A percentile compares a stretch with the other conserved stretches of the same genome.
phyloP scores from a whole-genome alignment of 805 yeast species.

The Candida tibetensis region DNA sequence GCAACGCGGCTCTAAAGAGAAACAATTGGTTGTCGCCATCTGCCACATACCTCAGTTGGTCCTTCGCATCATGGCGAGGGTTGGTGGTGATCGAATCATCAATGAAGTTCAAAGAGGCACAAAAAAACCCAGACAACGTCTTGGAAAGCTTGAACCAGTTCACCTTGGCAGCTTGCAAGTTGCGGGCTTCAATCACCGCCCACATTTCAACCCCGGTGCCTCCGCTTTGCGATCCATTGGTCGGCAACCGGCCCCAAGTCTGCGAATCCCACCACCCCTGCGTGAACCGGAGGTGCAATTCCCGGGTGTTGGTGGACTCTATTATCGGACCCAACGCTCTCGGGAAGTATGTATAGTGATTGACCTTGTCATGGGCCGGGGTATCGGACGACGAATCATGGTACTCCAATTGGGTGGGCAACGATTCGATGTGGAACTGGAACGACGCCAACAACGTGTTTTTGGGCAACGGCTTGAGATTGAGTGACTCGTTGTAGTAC shows the following conservation, averaged over 20 bases:
- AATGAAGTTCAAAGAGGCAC: slow-evolving; percentile 90
- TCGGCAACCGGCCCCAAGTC: slow-evolving; percentile 80
- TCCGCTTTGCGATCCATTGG: slow-evolving; percentile 69
- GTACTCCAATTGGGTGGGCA: slow-evolving; percentile 27
- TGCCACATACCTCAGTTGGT: slow-evolving; percentile 37
- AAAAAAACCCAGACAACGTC: slow-evolving; percentile 83
- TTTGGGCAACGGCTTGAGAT: slow-evolving; percentile 68
- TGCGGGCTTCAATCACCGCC: slow-evolving; percentile 73
- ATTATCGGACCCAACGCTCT: slow-evolving; percentile 76
- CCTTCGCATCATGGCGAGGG: slow-evolving; percentile 20
- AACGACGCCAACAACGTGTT: slow-evolving; percentile 71
- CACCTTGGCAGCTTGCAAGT: slow-evolving; percentile 50
- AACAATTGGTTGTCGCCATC: slow-evolving; percentile 40
- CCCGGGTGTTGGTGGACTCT: slow-evolving; percentile 61
- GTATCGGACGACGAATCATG: slow-evolving; percentile 12
- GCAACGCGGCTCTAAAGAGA: slow-evolving; percentile 78
- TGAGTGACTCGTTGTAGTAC: slow-evolving; percentile 56
- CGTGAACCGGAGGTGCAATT: slow-evolving; percentile 79
- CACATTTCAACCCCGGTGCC: slow-evolving; percentile 95
- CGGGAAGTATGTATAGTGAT: slow-evolving; percentile 72
- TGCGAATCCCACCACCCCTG: slow-evolving; percentile 96
- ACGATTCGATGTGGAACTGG: slow-evolving; percentile 61
- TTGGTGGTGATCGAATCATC: slow-evolving; percentile 74
- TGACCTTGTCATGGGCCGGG: slow-evolving; percentile 9
- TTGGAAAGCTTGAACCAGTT: slow-evolving; percentile 74